Percentiles rank a stretch among this genome's conserved stretches.
Conservation (phyloP, 2,329 filamentous ascomycete species). For the Colletotrichum sp. region DNA sequence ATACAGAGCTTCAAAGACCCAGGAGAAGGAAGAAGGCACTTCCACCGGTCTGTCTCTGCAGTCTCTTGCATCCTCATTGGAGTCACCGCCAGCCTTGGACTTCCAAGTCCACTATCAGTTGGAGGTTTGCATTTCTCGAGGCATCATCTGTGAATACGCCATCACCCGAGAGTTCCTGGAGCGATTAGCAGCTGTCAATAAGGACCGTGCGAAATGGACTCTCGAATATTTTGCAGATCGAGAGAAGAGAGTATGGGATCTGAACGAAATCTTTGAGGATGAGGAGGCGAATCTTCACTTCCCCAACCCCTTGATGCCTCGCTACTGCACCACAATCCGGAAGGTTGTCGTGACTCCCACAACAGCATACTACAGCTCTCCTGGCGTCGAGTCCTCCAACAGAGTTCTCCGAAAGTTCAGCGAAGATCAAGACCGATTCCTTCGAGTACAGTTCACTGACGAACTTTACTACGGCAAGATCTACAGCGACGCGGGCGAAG, state of each 20-base stretch:
- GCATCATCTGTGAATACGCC: conserved; percentile 77
- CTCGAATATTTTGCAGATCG: conserved; percentile 77
- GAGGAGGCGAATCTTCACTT: conserved; percentile 52
- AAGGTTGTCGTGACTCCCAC: conserved; percentile 85
- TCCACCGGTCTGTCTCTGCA: not conserved
- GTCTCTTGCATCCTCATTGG: conserved; percentile 44
- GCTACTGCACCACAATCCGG: conserved; percentile 76
- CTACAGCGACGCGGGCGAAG: conserved; percentile 54
- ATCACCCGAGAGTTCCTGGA: conserved; percentile 72
- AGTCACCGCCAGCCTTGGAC: conserved; percentile 51
- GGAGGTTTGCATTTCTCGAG: conserved; percentile 88
- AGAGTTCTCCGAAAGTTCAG: conserved; percentile 79
- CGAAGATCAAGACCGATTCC: conserved; percentile 75
- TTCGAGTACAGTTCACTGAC: conserved; percentile 89
- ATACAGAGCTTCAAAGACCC: not conserved
- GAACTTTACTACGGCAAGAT: conserved; percentile 72
- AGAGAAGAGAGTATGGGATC: conserved; percentile 67
- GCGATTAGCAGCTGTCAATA: conserved; percentile 53
- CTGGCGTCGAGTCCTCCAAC: conserved; percentile 86
- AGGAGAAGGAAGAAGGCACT: not conserved
- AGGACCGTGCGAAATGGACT: conserved; percentile 63
- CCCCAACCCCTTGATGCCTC: conserved; percentile 60
- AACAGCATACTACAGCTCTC: conserved; percentile 78
- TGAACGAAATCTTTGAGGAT: conserved; percentile 73
- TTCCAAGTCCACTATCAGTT: conserved; percentile 88